Conservation (phyloP, 352 stramenopile genomes). For the Globisporangium viniferum region DNA sequence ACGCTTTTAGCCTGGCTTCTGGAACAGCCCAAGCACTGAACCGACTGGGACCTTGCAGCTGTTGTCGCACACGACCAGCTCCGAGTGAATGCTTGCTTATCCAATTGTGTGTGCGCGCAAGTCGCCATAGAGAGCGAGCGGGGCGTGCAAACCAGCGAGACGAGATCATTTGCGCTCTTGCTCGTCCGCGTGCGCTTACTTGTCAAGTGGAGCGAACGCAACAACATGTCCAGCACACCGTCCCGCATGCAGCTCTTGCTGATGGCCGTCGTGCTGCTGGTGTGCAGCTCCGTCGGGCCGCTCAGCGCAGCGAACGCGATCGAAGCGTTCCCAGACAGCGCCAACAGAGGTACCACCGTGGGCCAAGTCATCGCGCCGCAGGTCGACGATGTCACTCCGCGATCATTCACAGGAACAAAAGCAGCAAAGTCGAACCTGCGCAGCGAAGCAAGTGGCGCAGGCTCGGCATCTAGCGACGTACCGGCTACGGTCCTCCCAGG, state of each 20-base stretch:
- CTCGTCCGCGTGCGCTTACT: neutral
- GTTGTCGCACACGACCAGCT: neutral
- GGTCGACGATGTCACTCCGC: neutral
- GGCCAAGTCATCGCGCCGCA: conserved; percentile 10
- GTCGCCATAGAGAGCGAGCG: neutral
- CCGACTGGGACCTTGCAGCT: neutral
- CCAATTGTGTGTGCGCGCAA: neutral
- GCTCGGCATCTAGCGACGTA: neutral
- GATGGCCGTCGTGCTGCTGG: neutral
- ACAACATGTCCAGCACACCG: neutral
- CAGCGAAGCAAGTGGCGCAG: neutral
- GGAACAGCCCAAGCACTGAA: neutral
- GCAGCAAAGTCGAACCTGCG: neutral
- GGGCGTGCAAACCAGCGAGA: neutral
- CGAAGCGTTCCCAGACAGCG: conserved; percentile 9
- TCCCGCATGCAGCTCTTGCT: neutral
- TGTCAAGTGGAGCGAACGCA: neutral
- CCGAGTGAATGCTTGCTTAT: neutral
- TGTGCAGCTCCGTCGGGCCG: neutral
- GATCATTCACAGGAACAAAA: neutral
- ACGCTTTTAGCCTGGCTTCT: neutral
- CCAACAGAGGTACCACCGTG: neutral
- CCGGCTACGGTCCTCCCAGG: conserved; percentile 16
- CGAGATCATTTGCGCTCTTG: conserved; percentile 1
- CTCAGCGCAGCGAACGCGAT: conserved; percentile 1